Evolutionary conservation across 116 monocot genomes (phyloP).

Genomic region (Trichopus zeylanicus): DNA sequence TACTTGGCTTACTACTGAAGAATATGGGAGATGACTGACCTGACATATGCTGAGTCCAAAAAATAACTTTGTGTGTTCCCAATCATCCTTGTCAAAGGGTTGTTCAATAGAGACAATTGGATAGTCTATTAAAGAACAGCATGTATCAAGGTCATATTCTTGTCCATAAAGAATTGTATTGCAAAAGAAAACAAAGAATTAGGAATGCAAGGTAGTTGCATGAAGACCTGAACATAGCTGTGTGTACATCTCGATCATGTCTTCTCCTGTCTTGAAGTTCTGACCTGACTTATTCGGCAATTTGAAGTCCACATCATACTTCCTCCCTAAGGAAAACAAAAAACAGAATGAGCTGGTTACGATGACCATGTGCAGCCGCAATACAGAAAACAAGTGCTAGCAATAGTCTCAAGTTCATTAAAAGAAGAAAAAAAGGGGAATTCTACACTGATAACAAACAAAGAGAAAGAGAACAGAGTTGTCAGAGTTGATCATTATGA

Average conservation of each 20-base stretch:
- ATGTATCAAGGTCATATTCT: not conserved
- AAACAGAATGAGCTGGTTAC: not conserved
- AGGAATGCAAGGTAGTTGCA: too few species aligned
- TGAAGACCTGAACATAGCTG: constrained; percentile 70
- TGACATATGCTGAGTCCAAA: constrained; percentile 73
- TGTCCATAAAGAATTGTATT: not conserved
- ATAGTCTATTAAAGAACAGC: constrained; percentile 42
- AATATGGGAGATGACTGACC: constrained; percentile 31
- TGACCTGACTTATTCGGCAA: constrained; percentile 69
- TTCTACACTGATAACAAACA: too few species aligned
- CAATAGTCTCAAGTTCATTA: too few species aligned
- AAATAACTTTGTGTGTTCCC: constrained; percentile 81
- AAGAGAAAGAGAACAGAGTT: too few species aligned
- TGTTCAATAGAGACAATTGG: constrained; percentile 81
- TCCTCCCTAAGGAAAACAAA: constrained; percentile 50
- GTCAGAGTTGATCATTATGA: too few species aligned
- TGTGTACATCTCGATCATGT: constrained; percentile 84
- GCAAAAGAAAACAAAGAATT: constrained; percentile 1
- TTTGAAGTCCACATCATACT: constrained; percentile 88
- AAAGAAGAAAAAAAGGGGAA: too few species aligned
- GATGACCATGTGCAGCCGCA: not conserved
- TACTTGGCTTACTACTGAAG: constrained; percentile 3
- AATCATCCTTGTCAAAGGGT: constrained; percentile 97
- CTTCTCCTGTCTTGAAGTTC: constrained; percentile 84
- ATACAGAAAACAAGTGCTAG: not conserved